Base-by-base conservation (phyloP, 2,329 filamentous ascomycete genomes). In the Teratosphaeria nubilosa region DNA sequence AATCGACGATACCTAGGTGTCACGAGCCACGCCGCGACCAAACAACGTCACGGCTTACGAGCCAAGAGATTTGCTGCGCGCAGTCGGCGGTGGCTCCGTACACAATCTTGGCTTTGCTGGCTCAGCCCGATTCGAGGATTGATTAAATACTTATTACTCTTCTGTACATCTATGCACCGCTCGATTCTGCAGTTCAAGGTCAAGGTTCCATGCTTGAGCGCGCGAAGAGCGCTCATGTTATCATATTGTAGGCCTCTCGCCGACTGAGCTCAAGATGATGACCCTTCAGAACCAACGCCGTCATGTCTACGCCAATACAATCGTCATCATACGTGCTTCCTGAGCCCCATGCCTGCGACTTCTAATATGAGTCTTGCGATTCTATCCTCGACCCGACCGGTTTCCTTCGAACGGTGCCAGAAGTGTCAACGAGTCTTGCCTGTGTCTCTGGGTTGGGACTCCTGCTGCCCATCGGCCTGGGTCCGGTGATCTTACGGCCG, bases 401-500 rank as follows among this genome's bases (percentile, higher is more conserved):
- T 61, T 69, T 69, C 27, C 67, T 57, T 31, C 66, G 58, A 45
- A 69, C 63, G 3, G 66, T 69, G 32, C 62, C 62, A 32, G 37
- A 53, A 53, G 55, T 63, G 53, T 64, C 61, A 5, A 64, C 59
- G 11, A 65, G 31, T 53, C 55, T 58, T 20, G 59, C 53, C 54
- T 60, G 61, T 48, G 41, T 48, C 20, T 53, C 51, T 13, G 59
- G 41, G 34, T 52, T 59, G 11, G 64, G 61, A 54, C 70, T 73
- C 54, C 71, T 69, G 55, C 70, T 71, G 9, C 74, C 74, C 76
- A 79, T 79, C 1, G 77, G 76, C n/a, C 77, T 64, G 0, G 77
- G 77, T 0, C 77, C 77, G 0, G 76, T 78, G 61, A 78, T 77
- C 63, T 77, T 77, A 59, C 76, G 72, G 62, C 69, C 67, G 5